Base-by-base conservation (phyloP, 306 rosid species). In the Psophocarpus tetragonolobus region DNA sequence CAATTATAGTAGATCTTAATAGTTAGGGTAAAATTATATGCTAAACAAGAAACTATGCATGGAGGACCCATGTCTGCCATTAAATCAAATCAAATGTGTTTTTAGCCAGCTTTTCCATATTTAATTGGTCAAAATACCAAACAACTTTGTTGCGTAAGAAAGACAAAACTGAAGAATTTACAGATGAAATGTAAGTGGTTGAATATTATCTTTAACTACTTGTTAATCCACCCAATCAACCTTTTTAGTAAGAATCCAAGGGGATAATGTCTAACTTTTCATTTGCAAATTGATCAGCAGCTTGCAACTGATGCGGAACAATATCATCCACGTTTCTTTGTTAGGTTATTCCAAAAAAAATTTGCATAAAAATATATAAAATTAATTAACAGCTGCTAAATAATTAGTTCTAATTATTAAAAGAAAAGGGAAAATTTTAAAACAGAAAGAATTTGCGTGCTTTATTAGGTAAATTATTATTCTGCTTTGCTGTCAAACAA, bases 381-480 rank as follows among this genome's bases (percentile, higher is more conserved):
- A 26, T 63, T 4, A 36, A 64, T 64, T 4, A 33, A 17, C 84
- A 73, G 84, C 72, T 76, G 81, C 91, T 65, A 60, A 67, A 88
- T 73, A 87, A 44, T 65, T 50, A 60, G 6, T 38, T 41, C 35
- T 50, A 62, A 53, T 80, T 64, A 65, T 63, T 44, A n/a, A 64
- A 64, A 30, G 65, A 82, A 68, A 73, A 74, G 12, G 75, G 64
- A 5, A 29, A 66, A 39, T 79, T 62, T 30, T 57, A 61, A 76
- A 26, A 56, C 62, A n/a, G 53, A 64, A 78, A 72, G 82, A 81
- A 77, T 17, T 76, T 77, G 64, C 41, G 48, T 74, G 74, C 92
- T 87, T 88, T 85, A 80, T 79, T 64, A 60, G 89, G 88, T 83
- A 73, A 66, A 87, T 83, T 69, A 87, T 81, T 84, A 84, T 83